A percentile compares a stretch with the other conserved stretches of the same genome.
These are phyloP conservation scores for Curvularia eragrostidis DNA, from an alignment of 2,329 filamentous ascomycete species.

Conservation along the genomic window DNA sequence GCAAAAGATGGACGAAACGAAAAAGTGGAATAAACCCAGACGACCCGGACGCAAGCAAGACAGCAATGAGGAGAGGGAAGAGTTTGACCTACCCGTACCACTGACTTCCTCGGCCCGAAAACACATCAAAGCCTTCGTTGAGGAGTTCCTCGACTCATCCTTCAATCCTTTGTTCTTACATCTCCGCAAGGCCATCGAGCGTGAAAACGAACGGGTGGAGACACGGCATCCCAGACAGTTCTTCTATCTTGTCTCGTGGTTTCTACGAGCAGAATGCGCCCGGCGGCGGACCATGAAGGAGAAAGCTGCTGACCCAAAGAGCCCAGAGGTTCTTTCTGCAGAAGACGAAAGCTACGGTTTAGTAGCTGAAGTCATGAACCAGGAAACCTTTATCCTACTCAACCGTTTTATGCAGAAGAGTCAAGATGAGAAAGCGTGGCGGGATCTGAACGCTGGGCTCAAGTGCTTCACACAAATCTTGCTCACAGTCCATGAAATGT, in stretches of 20 bases:
- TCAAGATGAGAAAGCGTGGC: slow-evolving; percentile 85
- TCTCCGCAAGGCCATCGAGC: slow-evolving; percentile 85
- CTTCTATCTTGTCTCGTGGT: slow-evolving; percentile 93
- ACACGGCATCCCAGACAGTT: slow-evolving; percentile 82
- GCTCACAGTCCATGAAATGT: slow-evolving; percentile 91
- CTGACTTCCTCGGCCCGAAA: slow-evolving; percentile 77
- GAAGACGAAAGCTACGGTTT: slow-evolving; percentile 80
- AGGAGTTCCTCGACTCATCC: slow-evolving; percentile 91
- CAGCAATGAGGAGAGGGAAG: slow-evolving; percentile 54
- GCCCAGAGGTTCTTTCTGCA: slow-evolving; percentile 47
- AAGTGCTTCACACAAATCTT: slow-evolving; percentile 94
- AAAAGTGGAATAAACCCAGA: slow-evolving; percentile 86
- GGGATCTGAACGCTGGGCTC: slow-evolving; percentile 85
- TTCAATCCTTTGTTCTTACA: slow-evolving; percentile 90
- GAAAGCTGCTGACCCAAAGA: slow-evolving; percentile 59
- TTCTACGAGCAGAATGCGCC: slow-evolving; percentile 81
- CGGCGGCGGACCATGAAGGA: slow-evolving; percentile 66
- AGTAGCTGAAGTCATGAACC: slow-evolving; percentile 87
- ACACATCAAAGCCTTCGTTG: slow-evolving; percentile 80
- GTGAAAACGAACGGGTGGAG: slow-evolving; percentile 82
- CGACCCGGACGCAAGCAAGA: slow-evolving; percentile 53
- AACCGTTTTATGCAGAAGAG: slow-evolving; percentile 82
- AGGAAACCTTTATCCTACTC: slow-evolving; percentile 91
- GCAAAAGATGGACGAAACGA: slow-evolving; percentile 87
- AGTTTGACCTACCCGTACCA: slow-evolving; percentile 76